Conservation (phyloP, 768 basidiomycete genomes). For the Rhodocollybia butyracea region DNA sequence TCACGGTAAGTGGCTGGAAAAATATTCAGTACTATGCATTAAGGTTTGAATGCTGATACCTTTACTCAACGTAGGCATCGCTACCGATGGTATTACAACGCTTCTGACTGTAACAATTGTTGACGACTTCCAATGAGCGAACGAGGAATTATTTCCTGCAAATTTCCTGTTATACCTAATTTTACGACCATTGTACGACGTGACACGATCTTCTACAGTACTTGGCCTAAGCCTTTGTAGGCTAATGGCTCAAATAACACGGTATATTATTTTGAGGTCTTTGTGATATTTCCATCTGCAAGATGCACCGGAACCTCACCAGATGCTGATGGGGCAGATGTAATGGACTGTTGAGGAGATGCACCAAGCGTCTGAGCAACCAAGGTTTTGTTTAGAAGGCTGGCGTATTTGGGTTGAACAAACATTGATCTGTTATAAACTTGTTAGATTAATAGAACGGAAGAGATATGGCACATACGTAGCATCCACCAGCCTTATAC, state of each 20-base stretch:
- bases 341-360: neutral
- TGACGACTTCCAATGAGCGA: too few relatives aligned
- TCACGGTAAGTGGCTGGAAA: neutral
- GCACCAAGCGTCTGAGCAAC: neutral
- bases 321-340: neutral
- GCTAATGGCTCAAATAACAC: too few relatives aligned
- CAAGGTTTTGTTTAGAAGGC: neutral
- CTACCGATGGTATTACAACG: constrained; percentile 5
- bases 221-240: too few relatives aligned
- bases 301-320: neutral
- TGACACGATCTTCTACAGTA: too few relatives aligned
- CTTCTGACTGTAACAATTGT: constrained; percentile 5
- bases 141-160: too few relatives aligned
- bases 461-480: constrained; percentile 57
- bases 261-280: neutral
- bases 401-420: neutral
- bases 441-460: constrained; percentile 17
- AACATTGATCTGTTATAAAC: neutral
- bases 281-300: constrained; percentile 6
- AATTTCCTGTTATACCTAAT: too few relatives aligned
- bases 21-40: neutral
- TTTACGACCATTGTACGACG: too few relatives aligned
- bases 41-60: neutral
- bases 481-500: constrained; percentile 79
- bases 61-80: neutral